Evolutionary conservation across 305 asterid species (phyloP), one percentile per base, ranked within the genome.

Genomic region (Fraxinus sp.): DNA sequence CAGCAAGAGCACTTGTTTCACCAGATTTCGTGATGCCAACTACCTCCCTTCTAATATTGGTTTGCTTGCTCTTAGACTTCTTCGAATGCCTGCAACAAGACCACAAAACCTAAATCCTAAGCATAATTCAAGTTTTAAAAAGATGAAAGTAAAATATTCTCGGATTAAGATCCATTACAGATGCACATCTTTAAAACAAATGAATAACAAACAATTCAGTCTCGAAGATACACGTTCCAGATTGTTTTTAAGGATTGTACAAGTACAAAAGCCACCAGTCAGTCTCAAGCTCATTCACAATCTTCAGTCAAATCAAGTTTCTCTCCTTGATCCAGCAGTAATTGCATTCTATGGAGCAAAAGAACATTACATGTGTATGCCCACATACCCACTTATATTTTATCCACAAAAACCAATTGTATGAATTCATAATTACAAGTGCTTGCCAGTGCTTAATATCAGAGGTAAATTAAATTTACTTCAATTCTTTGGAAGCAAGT

Each of bases 11-110:
- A 83, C 72, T 86, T 22, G 91, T 89, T 82, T 86, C 92, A 18
- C 94, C 93, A 26, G 95, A 85, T 79, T 88, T 88, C 46, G 68
- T 76, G 57, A 91, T 79, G 82, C 98, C 91, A 80, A 93, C 86
- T 26, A 94, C 93, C 84, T 82, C 93, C 82, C 87, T 90, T 83
- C 80, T 87, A 84, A 79, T 80, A 66, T 77, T n/a, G 79, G 83
- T 86, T 80, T 85, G 88, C 87, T 83, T 86, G 80, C 84, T 88
- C 86, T 87, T 92, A 28, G 94, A 74, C 76, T 79, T 93, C 76
- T 88, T 91, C 37, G 70, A 82, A 74, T 90, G 92, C 85, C 99
- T 96, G 91, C 70, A 32, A 82, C 78, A 71, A 81, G 81, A 81
- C 44, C 82, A 82, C 44, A 76, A 66, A 80, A 79, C 64, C 76